Evolutionary conservation across 2,329 filamentous ascomycete genomes (phyloP).

Genomic region (Aureobasidium sp.): DNA sequence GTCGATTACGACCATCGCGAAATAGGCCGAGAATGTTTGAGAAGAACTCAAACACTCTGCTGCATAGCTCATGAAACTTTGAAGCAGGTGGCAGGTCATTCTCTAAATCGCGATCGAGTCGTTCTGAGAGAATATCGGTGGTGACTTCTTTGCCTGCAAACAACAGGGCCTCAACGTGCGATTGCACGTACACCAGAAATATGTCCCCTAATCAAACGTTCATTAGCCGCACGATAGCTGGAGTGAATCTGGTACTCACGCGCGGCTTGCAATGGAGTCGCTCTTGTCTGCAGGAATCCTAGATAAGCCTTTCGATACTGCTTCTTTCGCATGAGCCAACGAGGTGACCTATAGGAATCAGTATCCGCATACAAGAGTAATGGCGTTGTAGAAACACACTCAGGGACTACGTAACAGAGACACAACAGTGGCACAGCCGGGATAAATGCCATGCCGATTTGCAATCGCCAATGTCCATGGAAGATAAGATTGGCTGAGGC

Average conservation of each 20-base stretch:
- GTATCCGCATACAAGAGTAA: no score
- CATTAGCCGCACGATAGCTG: no score
- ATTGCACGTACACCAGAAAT: neutral
- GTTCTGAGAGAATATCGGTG: neutral
- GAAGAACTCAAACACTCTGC: neutral
- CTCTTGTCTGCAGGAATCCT: neutral
- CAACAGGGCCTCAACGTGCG: neutral
- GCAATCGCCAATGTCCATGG: neutral
- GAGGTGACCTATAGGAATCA: neutral
- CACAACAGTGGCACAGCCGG: neutral
- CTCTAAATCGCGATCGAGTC: neutral
- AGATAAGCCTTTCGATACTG: neutral
- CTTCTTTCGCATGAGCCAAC: neutral
- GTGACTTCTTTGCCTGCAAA: neutral
- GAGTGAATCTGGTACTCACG: neutral
- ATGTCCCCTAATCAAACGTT: neutral
- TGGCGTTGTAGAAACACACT: neutral
- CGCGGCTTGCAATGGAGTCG: neutral
- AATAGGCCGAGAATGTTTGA: neutral
- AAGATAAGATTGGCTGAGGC: neutral
- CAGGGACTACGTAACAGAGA: neutral
- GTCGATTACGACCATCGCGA: neutral
- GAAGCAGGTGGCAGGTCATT: neutral
- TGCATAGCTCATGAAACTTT: neutral
- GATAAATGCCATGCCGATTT: neutral